Evolutionary conservation across 208 protist species (phyloP).

Genomic region (Novymonas esmeraldas): DNA sequence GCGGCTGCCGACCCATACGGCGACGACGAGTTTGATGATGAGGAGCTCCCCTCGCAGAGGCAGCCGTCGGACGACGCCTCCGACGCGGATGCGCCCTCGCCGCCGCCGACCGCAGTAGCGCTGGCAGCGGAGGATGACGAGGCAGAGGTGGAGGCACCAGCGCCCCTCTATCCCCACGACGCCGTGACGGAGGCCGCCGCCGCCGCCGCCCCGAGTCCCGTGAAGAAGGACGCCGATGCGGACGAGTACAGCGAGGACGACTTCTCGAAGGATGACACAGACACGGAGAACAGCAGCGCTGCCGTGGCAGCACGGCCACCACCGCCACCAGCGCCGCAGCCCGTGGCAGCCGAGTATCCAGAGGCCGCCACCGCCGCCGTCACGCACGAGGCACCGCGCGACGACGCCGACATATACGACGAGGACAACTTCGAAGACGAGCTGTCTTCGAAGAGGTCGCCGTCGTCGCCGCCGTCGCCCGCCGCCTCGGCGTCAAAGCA

Average conservation of each 20-base stretch:
- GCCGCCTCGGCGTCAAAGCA: not conserved
- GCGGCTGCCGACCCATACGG: conserved; percentile 7
- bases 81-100: not conserved
- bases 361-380: conserved; percentile 8
- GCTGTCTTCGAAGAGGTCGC: conserved; percentile 13
- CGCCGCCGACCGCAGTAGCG: not conserved
- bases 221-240: not conserved
- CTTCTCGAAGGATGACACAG: conserved; percentile 9
- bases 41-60: not conserved
- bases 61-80: not conserved
- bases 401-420: conserved; percentile 14
- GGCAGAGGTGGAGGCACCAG: too few relatives aligned
- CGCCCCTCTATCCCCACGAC: too few relatives aligned
- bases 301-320: too few relatives aligned
- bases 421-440: conserved; percentile 41
- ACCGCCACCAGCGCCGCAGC: not conserved
- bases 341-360: not conserved
- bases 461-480: not conserved
- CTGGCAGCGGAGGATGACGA: not conserved
- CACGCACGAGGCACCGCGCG: not conserved
- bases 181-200: too few relatives aligned
- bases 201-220: not conserved
- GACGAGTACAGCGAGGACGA: conserved; percentile 12
- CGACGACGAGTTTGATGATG: conserved; percentile 18
- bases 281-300: too few relatives aligned